Percentiles rank a stretch among this genome's conserved stretches.
phyloP scores from a whole-genome alignment of 768 basidiomycete genomes.

The Tulasnella sp. region DNA sequence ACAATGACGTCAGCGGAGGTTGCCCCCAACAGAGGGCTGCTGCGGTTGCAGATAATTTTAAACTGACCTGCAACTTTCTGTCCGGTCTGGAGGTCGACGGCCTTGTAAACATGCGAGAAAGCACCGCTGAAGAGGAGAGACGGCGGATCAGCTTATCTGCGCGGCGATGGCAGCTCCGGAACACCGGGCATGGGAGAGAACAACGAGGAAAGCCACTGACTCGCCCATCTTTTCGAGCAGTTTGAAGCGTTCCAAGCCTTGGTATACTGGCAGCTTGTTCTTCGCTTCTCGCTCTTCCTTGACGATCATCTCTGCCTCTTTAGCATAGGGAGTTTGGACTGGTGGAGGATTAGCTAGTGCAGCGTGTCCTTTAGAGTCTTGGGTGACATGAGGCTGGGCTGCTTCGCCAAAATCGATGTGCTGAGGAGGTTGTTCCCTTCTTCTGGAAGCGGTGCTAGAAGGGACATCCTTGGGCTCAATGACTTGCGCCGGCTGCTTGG shows the following conservation, averaged over 20 bases:
- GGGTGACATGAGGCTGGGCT: conserved; percentile 11
- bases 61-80: conserved; percentile 80
- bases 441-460: conserved; percentile 9
- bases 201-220: conserved; percentile 54
- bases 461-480: conserved; percentile 33
- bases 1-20: conserved; percentile 16
- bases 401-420: conserved; percentile 31
- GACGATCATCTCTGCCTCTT: conserved; percentile 64
- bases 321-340: conserved; percentile 39
- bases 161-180: background rate
- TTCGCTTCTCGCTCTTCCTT: conserved; percentile 74
- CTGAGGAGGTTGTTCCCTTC: conserved; percentile 39
- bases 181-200: conserved; percentile 11
- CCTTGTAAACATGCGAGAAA: conserved; percentile 99
- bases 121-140: conserved; percentile 65
- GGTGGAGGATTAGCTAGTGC: conserved; percentile 37
- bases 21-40: background rate
- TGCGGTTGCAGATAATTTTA: background rate
- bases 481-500: conserved; percentile 34
- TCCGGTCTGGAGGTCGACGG: conserved; percentile 71
- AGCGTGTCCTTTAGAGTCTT: conserved; percentile 26
- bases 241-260: conserved; percentile 78
- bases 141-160: conserved; percentile 35
- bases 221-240: conserved; percentile 91
- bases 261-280: conserved; percentile 80